Conservation (phyloP, 192 early-diverging fungal genomes). For the Gigaspora rosea region DNA sequence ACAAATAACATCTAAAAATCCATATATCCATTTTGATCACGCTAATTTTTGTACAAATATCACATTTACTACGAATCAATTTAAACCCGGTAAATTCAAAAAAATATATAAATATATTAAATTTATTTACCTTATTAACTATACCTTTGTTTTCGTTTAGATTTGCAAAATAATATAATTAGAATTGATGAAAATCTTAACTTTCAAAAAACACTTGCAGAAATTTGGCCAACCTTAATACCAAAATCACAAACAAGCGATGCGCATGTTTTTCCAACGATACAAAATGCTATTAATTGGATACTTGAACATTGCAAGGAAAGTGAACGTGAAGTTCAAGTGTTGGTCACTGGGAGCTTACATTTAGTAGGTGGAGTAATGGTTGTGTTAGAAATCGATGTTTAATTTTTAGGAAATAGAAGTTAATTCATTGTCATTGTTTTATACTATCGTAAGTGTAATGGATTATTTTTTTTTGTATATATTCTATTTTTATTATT, state of each 20-base stretch:
- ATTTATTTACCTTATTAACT: background rate
- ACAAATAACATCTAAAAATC: constrained; percentile 55
- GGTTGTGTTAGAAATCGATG: constrained; percentile 64
- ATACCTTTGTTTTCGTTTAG: constrained; percentile 38
- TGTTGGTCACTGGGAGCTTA: constrained; percentile 91
- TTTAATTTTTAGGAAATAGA: constrained; percentile 26
- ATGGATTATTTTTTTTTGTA: too few species aligned
- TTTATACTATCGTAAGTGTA: too few species aligned
- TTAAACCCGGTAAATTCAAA: constrained; percentile 28
- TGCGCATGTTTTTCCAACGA: constrained; percentile 51
- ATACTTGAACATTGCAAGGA: constrained; percentile 40
- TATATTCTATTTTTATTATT: too few species aligned
- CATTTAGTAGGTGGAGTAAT: constrained; percentile 88
- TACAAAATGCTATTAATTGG: constrained; percentile 68
- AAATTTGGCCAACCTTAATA: constrained; percentile 55
- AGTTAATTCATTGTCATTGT: too few species aligned
- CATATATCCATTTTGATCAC: constrained; percentile 46
- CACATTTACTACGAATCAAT: constrained; percentile 44
- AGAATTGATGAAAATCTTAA: constrained; percentile 51
- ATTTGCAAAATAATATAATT: constrained; percentile 74
- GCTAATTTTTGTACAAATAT: constrained; percentile 86
- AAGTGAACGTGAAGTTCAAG: constrained; percentile 45
- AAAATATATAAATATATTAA: background rate
- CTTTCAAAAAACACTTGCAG: constrained; percentile 63
- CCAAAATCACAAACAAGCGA: background rate